Evolutionary conservation across 371 early-diverging fungal genomes (phyloP).

Genomic region (Umbelopsis sp.): DNA sequence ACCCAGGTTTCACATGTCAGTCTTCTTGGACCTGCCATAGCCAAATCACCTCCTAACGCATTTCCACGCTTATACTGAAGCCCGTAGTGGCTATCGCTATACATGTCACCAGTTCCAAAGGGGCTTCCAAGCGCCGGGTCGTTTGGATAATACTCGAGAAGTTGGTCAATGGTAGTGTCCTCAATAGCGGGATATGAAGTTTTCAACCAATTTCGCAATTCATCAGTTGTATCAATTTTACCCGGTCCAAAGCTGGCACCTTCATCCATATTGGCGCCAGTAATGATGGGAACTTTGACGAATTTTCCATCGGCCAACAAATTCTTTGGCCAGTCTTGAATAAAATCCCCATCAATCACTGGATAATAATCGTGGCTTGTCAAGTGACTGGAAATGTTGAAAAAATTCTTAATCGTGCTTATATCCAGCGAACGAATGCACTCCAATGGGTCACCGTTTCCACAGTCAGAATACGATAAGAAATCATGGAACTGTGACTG

Average conservation of each 20-base stretch:
- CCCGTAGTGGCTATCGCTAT: neutral
- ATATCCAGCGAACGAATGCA: conserved; percentile 3
- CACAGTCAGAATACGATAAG: neutral
- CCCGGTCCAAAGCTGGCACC: conserved; percentile 15
- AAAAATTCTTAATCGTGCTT: neutral
- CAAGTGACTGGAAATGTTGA: neutral
- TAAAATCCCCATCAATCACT: conserved; percentile 11
- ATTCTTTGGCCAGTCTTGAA: conserved; percentile 18
- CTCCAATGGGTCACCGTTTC: neutral
- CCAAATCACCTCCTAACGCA: conserved; percentile 3
- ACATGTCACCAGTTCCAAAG: conserved; percentile 12
- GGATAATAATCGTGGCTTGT: neutral
- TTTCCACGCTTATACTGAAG: conserved; percentile 19
- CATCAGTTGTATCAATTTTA: conserved; percentile 1
- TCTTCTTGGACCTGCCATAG: conserved; percentile 16
- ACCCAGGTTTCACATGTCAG: conserved; percentile 15
- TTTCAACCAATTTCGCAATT: neutral
- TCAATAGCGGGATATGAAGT: neutral
- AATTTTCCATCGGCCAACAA: neutral
- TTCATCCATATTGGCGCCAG: conserved; percentile 19
- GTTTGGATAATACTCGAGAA: conserved; percentile 2
- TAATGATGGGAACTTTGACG: conserved; percentile 16
- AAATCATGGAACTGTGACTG: neutral
- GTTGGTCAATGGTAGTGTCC: neutral
- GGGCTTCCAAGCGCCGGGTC: conserved; percentile 8